Evolutionary conservation across 2,329 filamentous ascomycete genomes (phyloP).

Genomic region (Thielaviopsis populi): DNA sequence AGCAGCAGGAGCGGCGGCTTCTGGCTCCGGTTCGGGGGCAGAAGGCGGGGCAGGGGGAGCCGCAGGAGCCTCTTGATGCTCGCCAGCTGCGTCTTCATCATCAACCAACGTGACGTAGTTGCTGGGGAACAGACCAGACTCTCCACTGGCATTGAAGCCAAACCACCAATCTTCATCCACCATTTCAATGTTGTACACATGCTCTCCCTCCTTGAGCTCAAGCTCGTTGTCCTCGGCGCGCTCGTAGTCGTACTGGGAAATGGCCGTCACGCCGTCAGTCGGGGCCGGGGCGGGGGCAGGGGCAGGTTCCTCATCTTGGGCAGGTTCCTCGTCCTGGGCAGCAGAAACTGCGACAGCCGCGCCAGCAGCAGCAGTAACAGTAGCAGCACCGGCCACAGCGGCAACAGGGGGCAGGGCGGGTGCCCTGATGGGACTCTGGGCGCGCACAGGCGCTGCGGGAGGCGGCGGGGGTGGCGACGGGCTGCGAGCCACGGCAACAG

Average conservation of each 20-base stretch:
- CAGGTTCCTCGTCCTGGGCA: neutral
- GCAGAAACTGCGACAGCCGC: neutral
- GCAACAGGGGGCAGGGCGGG: slow-evolving; percentile 15
- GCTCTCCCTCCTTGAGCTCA: slow-evolving; percentile 75
- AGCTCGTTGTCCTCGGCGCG: slow-evolving; percentile 97
- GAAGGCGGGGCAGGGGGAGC: slow-evolving; percentile 23
- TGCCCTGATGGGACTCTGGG: slow-evolving; percentile 21
- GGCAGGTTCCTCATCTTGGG: slow-evolving; percentile 7
- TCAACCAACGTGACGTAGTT: slow-evolving; percentile 88
- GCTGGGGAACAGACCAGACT: slow-evolving; percentile 83
- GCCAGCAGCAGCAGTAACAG: slow-evolving; percentile 10
- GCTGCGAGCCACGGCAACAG: slow-evolving; percentile 64
- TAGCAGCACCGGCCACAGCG: slow-evolving; percentile 13
- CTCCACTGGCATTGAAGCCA: slow-evolving; percentile 72
- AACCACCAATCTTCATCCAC: slow-evolving; percentile 99
- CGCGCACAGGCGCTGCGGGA: slow-evolving; percentile 22
- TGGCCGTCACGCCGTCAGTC: slow-evolving; percentile 49
- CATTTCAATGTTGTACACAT: slow-evolving; percentile 86
- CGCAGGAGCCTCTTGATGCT: slow-evolving; percentile 27
- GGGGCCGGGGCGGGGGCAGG: slow-evolving; percentile 8
- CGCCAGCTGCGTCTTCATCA: slow-evolving; percentile 31
- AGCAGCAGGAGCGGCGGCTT: slow-evolving; percentile 29
- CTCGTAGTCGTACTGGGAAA: slow-evolving; percentile 90
- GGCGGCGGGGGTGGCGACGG: slow-evolving; percentile 25
- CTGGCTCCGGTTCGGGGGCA: slow-evolving; percentile 25